A percentile compares a stretch with the other conserved stretches of the same genome.
phyloP scores from a whole-genome alignment of 805 yeast species.

The Dipodascus geniculatus region DNA sequence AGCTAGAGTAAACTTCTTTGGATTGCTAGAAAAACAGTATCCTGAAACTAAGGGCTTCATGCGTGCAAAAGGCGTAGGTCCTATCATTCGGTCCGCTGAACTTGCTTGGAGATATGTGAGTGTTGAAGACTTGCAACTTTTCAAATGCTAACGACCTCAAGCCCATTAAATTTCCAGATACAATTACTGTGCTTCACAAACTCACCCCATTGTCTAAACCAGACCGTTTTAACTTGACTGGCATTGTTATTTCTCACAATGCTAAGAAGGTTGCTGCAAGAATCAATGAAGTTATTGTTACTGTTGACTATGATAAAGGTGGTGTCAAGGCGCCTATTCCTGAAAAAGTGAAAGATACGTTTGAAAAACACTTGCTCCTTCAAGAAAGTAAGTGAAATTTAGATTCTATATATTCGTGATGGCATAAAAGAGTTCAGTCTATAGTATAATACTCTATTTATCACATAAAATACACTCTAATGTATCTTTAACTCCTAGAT shows the following conservation, averaged over 20 bases:
- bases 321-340: slow-evolving; percentile 24
- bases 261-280: slow-evolving; percentile 24
- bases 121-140: not conserved
- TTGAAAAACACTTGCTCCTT: slow-evolving; percentile 7
- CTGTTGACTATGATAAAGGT: slow-evolving; percentile 21
- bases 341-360: slow-evolving; percentile 9
- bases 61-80: slow-evolving; percentile 19
- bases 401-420: not conserved
- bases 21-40: slow-evolving; percentile 6
- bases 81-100: slow-evolving; percentile 22
- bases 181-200: slow-evolving; percentile 21
- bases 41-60: slow-evolving; percentile 14
- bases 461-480: slow-evolving; percentile 33
- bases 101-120: slow-evolving; percentile 21
- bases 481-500: slow-evolving; percentile 30
- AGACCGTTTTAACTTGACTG: slow-evolving; percentile 21
- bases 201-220: slow-evolving; percentile 14
- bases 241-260: slow-evolving; percentile 22
- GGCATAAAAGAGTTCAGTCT: not conserved
- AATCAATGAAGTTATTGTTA: slow-evolving; percentile 21
- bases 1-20: slow-evolving; percentile 21
- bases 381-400: not conserved
- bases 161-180: slow-evolving; percentile 23
- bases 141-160: not conserved
- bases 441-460: not conserved